These are phyloP conservation scores for Acanthamoeba triangularis DNA, from an alignment of 208 protist species.

Conservation along the genomic window DNA sequence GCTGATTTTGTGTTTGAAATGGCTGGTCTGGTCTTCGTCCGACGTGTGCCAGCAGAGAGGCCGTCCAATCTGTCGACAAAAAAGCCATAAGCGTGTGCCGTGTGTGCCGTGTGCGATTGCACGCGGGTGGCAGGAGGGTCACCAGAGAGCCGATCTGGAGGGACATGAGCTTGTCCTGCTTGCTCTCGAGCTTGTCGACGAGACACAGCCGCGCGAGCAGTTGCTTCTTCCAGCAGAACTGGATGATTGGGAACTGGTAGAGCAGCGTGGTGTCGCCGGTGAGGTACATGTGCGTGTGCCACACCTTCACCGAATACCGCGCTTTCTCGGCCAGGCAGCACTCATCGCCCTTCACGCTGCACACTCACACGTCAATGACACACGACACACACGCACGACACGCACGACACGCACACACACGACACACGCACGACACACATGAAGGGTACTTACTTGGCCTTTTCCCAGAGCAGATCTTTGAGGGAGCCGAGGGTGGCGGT, in stretches of 20 bases:
- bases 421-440: too few relatives aligned
- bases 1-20: conserved; percentile 69
- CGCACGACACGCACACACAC: too few relatives aligned
- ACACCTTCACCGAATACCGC: conserved; percentile 68
- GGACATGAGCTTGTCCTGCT: conserved; percentile 70
- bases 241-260: conserved; percentile 65
- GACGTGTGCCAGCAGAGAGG: conserved; percentile 58
- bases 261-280: conserved; percentile 48
- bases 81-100: not conserved
- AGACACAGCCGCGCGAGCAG: not conserved
- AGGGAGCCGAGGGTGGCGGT: not conserved
- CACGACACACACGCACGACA: not conserved
- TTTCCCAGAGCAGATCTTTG: conserved; percentile 5
- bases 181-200: conserved; percentile 64
- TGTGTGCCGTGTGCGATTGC: not conserved
- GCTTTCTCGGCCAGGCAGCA: not conserved
- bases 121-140: too few relatives aligned
- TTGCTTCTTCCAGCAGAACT: conserved; percentile 73
- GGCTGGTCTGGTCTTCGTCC: conserved; percentile 59
- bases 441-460: not conserved
- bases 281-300: conserved; percentile 67
- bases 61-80: not conserved
- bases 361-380: not conserved
- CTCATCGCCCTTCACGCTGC: not conserved
- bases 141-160: conserved; percentile 73